Evolutionary conservation across 331 rosid species (phyloP), one percentile per base, ranked within the genome.

Genomic region (Dryas integrifolia): DNA sequence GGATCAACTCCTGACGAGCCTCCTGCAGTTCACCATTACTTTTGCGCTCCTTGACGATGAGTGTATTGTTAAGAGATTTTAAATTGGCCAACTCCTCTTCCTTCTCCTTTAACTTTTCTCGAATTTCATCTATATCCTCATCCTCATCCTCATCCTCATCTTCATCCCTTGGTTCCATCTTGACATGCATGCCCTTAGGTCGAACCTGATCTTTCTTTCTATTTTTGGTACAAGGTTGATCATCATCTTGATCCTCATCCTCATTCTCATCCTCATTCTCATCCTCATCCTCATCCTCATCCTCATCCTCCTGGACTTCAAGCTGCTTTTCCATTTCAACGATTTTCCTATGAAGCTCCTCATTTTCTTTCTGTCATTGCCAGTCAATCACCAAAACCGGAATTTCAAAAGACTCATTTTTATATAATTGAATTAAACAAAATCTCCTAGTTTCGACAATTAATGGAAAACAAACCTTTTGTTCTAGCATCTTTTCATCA

Each of bases 1-100:
- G 26, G 11, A 86, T 88, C 69, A 86, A 76, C 69, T 79, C 92
- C 77, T 86, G 72, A 44, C 98, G 96, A 48, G 94, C 96, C 56
- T 86, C 89, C 74, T 86, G 89, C 75, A 93, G 70, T 76, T 90
- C 97, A 3, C 84, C 92, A 73, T 92, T 92, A 40, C 81, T 81
- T 75, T 76, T 78, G 9, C 85, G 86, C 74, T 87, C 96, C 78
- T 79, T 79, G 55, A 80, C 39, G 40, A 86, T 49, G 8, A 92
- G 92, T 24, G 77, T 3, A 72, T 87, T 90, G 55, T 78, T 83
- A 16, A 74, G 82, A 9, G 35, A 70, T 53, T 82, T 83, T 43
- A 65, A 39, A 39, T 9, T 47, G 52, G 82, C 91, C 65, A 79
- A 76, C 12, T 90, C 89, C 70, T 89, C 92, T 75, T 83, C 85